Percentiles rank a stretch among this genome's conserved stretches.
Conservation (phyloP, 768 basidiomycete species). For the Phylloporus sp. region DNA sequence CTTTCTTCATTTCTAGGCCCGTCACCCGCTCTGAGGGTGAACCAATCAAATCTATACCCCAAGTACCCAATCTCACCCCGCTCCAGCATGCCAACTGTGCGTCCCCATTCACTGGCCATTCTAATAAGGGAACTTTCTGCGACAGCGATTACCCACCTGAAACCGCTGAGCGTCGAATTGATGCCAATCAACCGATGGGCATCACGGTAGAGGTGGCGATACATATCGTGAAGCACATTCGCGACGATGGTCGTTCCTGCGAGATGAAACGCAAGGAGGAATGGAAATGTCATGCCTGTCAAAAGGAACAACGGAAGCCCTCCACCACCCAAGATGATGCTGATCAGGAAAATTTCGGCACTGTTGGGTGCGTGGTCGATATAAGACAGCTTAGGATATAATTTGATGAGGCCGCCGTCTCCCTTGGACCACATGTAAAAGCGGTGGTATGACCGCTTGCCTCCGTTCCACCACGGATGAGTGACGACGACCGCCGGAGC, state of each 20-base stretch:
- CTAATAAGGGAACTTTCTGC: slow-evolving; percentile 50
- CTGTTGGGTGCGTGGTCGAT: slow-evolving; percentile 45
- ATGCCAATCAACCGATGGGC: slow-evolving; percentile 30
- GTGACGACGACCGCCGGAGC: slow-evolving; percentile 49
- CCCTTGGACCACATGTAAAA: slow-evolving; percentile 60
- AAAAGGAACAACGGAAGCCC: slow-evolving; percentile 18
- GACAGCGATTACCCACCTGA: slow-evolving; percentile 41
- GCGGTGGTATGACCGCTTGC: slow-evolving; percentile 43
- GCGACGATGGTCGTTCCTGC: slow-evolving; percentile 31
- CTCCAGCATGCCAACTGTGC: slow-evolving; percentile 41
- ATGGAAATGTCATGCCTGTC: slow-evolving; percentile 7
- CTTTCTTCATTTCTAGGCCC: slow-evolving; percentile 45
- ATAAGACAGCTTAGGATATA: slow-evolving; percentile 47
- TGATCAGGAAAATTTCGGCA: slow-evolving; percentile 41
- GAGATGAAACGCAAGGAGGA: slow-evolving; percentile 20
- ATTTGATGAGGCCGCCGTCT: slow-evolving; percentile 47
- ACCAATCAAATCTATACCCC: slow-evolving; percentile 54
- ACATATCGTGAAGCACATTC: slow-evolving; percentile 47
- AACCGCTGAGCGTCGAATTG: slow-evolving; percentile 34
- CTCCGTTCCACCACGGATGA: slow-evolving; percentile 57
- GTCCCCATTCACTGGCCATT: slow-evolving; percentile 48
- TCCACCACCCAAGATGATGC: slow-evolving; percentile 8
- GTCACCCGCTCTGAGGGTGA: slow-evolving; percentile 37
- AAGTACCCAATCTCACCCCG: slow-evolving; percentile 39
- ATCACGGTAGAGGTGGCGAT: slow-evolving; percentile 45